phyloP scores from a whole-genome alignment of 2,329 filamentous ascomycete genomes.

The Verticillium zaregamsianum region DNA sequence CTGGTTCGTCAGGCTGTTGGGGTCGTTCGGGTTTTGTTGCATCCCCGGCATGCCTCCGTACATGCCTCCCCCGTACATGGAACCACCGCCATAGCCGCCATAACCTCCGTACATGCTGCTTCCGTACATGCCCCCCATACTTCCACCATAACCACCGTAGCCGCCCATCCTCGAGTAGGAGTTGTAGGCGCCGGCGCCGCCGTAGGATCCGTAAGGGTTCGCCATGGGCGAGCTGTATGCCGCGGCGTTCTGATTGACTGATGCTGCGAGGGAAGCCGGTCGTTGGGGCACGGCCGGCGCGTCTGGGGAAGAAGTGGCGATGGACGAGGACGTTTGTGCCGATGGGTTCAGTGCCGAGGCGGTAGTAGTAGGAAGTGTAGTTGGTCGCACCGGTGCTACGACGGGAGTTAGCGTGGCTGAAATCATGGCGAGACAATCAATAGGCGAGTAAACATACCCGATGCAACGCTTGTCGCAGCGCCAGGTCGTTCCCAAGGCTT shows the following conservation, averaged over 20 bases:
- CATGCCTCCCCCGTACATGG: conserved; percentile 32
- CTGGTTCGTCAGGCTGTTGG: conserved; percentile 89
- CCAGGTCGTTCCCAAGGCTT: conserved; percentile 94
- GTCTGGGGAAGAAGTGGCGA: conserved; percentile 35
- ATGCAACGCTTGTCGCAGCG: conserved; percentile 39
- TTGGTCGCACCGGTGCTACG: conserved; percentile 10
- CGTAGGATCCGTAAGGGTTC: conserved; percentile 43
- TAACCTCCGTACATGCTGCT: conserved; percentile 36
- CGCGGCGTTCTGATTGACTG: conserved; percentile 84
- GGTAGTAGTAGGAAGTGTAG: conserved; percentile 34
- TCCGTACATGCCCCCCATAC: conserved; percentile 19
- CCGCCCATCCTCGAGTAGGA: conserved; percentile 44
- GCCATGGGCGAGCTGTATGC: conserved; percentile 60
- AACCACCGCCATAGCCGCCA: conserved; percentile 34
- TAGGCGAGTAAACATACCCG: conserved; percentile 37
- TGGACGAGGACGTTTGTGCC: conserved; percentile 31
- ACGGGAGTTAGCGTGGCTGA: conserved; percentile 5
- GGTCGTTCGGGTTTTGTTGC: conserved; percentile 69
- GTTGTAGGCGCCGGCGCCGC: conserved; percentile 32
- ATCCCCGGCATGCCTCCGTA: conserved; percentile 42
- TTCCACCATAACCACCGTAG: conserved; percentile 32
- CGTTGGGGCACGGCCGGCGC: conserved; percentile 74
- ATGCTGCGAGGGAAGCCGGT: conserved; percentile 70
- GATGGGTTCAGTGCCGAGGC: conserved; percentile 34
- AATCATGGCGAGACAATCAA: conserved; percentile 3